Evolutionary conservation across 2,329 filamentous ascomycete species (phyloP).

Genomic region (Pestalotiopsis sp.): DNA sequence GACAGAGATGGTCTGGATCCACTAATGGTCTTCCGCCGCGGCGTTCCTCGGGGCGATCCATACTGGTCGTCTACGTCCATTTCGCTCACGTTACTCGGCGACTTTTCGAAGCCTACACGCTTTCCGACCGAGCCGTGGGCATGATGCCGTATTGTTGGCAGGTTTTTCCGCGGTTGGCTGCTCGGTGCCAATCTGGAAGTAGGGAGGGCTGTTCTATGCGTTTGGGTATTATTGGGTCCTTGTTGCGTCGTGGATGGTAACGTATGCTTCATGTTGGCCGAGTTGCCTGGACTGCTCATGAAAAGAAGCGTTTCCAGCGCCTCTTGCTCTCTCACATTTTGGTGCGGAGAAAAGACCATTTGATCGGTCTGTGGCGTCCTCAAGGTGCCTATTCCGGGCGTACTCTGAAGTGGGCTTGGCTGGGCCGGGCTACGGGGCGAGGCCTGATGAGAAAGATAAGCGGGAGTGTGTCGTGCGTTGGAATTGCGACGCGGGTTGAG

Average conservation of each 20-base stretch:
- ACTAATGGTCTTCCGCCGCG: constrained; percentile 47
- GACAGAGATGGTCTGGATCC: constrained; percentile 40
- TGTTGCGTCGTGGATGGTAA: constrained; percentile 47
- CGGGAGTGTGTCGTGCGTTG: constrained; percentile 50
- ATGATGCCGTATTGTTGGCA: constrained; percentile 52
- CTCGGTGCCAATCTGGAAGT: constrained; percentile 37
- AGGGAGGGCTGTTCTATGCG: constrained; percentile 46
- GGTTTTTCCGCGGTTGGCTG: constrained; percentile 49
- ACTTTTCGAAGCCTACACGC: constrained; percentile 52
- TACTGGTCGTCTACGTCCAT: constrained; percentile 51
- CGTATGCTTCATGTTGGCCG: constrained; percentile 61
- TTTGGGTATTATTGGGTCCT: constrained; percentile 19
- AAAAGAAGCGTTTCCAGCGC: constrained; percentile 80
- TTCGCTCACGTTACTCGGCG: constrained; percentile 42
- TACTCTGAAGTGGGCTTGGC: constrained; percentile 43
- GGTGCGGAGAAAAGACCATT: constrained; percentile 69
- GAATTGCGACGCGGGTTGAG: constrained; percentile 53
- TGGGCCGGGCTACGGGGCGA: constrained; percentile 45
- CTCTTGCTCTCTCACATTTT: constrained; percentile 75
- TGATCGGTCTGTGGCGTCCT: constrained; percentile 48
- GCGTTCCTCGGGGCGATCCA: constrained; percentile 42
- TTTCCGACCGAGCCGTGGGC: constrained; percentile 38
- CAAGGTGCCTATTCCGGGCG: constrained; percentile 35
- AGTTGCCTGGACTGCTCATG: constrained; percentile 79
- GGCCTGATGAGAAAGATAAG: constrained; percentile 52